Evolutionary conservation across 345 rosid genomes (phyloP).

Genomic region (Corymbia maculata): DNA sequence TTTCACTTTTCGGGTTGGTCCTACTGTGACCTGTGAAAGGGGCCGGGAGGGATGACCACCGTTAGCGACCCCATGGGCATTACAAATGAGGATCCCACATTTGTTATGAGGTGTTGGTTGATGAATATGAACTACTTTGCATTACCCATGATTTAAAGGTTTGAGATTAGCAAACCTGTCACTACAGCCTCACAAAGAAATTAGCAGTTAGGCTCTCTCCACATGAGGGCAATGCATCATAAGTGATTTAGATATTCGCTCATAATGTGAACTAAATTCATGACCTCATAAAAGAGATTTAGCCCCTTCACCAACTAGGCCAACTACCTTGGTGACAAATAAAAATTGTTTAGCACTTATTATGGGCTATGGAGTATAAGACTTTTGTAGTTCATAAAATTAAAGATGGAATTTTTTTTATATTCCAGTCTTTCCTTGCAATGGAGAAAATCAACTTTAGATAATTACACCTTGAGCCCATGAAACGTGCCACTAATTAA

Average conservation of each 20-base stretch:
- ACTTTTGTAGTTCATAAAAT: neutral
- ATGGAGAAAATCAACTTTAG: neutral
- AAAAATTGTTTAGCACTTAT: neutral
- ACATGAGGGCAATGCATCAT: neutral
- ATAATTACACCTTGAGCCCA: neutral
- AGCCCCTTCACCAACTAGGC: neutral
- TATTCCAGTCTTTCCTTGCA: neutral
- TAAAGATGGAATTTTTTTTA: neutral
- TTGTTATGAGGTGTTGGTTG: too few species aligned
- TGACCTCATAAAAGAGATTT: neutral
- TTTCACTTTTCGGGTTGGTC: neutral
- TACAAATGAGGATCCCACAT: neutral
- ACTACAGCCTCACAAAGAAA: neutral
- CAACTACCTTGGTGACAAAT: neutral
- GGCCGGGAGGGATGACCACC: neutral
- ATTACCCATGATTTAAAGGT: too few species aligned
- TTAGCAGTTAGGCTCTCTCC: neutral
- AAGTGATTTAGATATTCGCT: neutral
- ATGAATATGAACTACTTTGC: neutral
- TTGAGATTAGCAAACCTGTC: too few species aligned
- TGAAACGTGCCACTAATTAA: neutral
- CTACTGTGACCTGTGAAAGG: neutral
- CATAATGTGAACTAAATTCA: neutral
- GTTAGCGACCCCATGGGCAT: too few species aligned
- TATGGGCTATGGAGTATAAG: neutral